Conservation (phyloP, 306 rosid genomes). For the Rosa multiflora region DNA sequence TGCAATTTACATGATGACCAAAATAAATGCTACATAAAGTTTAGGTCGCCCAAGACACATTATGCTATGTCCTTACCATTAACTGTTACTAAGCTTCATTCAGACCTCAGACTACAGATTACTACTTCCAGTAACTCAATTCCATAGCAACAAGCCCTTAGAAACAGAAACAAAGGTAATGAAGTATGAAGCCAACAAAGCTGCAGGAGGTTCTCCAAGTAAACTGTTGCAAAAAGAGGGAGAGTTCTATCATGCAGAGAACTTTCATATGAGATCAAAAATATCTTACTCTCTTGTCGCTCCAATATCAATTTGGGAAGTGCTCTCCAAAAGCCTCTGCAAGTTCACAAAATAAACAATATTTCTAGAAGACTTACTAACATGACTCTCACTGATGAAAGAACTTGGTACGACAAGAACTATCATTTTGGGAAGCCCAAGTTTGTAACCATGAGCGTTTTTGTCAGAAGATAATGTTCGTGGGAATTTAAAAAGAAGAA, state of each 20-base stretch:
- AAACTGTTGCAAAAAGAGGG: background rate
- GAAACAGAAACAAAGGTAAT: background rate
- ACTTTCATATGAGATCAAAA: slow-evolving; percentile 11
- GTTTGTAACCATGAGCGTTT: background rate
- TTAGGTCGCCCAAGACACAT: background rate
- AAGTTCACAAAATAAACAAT: slow-evolving; percentile 28
- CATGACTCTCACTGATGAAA: background rate
- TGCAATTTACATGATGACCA: background rate
- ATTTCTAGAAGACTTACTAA: slow-evolving; percentile 8
- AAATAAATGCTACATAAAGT: background rate
- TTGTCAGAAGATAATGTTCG: background rate
- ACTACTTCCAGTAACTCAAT: background rate
- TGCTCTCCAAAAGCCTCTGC: slow-evolving; percentile 93
- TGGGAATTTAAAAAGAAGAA: background rate
- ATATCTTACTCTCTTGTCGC: slow-evolving; percentile 78
- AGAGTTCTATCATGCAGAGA: background rate
- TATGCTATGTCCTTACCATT: background rate
- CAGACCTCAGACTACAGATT: background rate
- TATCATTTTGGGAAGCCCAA: background rate
- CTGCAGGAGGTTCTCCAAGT: background rate
- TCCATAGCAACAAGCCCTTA: background rate
- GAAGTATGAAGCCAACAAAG: background rate
- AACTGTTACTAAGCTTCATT: slow-evolving; percentile 1
- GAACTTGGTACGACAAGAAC: background rate
- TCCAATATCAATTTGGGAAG: slow-evolving; percentile 77